Percentiles rank a stretch among this genome's conserved stretches.
phyloP scores from a whole-genome alignment of 1,284 basidiomycete species.

The Apiotrichum laibachii region DNA sequence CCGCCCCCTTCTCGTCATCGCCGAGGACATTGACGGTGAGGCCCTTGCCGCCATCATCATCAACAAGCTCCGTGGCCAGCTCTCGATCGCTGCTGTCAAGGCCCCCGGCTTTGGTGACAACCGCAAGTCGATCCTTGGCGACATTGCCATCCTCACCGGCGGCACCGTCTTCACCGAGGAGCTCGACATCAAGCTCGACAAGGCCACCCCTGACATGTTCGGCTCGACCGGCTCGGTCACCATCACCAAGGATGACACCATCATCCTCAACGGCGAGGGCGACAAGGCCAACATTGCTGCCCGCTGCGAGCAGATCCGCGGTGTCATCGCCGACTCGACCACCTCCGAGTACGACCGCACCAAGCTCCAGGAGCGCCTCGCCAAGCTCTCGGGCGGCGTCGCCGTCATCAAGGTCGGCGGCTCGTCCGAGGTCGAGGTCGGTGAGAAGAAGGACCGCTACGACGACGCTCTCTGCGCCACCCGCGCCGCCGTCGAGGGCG shows the following conservation, averaged over 20 bases:
- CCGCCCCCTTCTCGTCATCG: conserved; percentile 91
- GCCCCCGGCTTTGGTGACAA: conserved; percentile 99
- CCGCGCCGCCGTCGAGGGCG: conserved; percentile 95
- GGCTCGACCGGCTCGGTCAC: conserved; percentile 89
- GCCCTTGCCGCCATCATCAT: conserved; percentile 95
- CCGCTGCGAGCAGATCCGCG: conserved; percentile 92
- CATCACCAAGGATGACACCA: conserved; percentile 98
- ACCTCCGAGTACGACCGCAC: conserved; percentile 93
- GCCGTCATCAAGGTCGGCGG: conserved; percentile 99
- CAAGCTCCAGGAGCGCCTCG: conserved; percentile 95
- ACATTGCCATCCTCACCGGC: conserved; percentile 93
- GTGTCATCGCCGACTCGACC: conserved; percentile 74
- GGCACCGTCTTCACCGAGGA: conserved; percentile 98
- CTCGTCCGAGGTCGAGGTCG: conserved; percentile 88
- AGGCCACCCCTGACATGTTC: conserved; percentile 82
- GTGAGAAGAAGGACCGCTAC: conserved; percentile 99
- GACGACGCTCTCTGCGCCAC: conserved; percentile 97
- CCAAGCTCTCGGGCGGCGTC: conserved; percentile 93
- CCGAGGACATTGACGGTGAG: conserved; percentile 96
- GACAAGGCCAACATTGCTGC: conserved; percentile 79
- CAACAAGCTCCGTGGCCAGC: conserved; percentile 97
- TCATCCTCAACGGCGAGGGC: conserved; percentile 90
- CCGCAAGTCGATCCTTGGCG: conserved; percentile 95
- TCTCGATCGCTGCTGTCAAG: conserved; percentile 90
- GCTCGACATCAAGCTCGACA: conserved; percentile 95